Conservation (phyloP, 495 filamentous ascomycete genomes). For the Filosporella fistucella region DNA sequence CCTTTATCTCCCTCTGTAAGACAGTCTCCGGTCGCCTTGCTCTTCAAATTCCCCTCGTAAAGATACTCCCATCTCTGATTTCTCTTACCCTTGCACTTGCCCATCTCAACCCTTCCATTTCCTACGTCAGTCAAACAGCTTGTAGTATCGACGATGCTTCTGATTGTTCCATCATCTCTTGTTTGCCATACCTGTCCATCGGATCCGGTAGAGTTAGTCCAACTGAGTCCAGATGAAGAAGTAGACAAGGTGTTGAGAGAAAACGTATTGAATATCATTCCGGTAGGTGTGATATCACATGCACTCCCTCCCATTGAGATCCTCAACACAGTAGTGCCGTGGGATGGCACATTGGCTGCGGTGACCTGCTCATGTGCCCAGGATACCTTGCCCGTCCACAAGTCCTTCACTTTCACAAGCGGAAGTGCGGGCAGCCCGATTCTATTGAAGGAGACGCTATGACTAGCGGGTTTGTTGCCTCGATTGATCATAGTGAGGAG, state of each 20-base stretch:
- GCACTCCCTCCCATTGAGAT: not conserved
- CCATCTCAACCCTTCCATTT: conserved; percentile 2
- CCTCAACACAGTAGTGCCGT: conserved; percentile 15
- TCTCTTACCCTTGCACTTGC: not conserved
- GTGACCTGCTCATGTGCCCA: not conserved
- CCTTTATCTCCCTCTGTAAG: conserved; percentile 9
- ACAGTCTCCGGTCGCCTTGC: conserved; percentile 3
- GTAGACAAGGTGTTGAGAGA: conserved; percentile 12
- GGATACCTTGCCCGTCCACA: conserved; percentile 10
- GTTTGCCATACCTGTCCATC: conserved; percentile 20
- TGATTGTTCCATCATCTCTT: conserved; percentile 8
- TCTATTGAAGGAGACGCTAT: conserved; percentile 14
- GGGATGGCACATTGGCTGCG: conserved; percentile 12
- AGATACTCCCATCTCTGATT: conserved; percentile 17
- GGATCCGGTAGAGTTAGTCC: conserved; percentile 10
- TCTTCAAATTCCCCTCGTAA: conserved; percentile 13
- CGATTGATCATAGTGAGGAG: conserved; percentile 15
- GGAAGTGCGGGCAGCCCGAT: not conserved
- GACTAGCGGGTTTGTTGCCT: not conserved
- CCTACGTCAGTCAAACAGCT: conserved; percentile 9
- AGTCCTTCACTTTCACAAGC: conserved; percentile 6
- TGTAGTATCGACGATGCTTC: not conserved
- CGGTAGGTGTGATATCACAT: conserved; percentile 9
- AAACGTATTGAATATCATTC: conserved; percentile 19
- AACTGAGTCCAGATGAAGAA: not conserved